These are phyloP conservation scores for Yamadazyma paraphyllophila DNA, from an alignment of 805 yeast genomes.

Conservation along the genomic window DNA sequence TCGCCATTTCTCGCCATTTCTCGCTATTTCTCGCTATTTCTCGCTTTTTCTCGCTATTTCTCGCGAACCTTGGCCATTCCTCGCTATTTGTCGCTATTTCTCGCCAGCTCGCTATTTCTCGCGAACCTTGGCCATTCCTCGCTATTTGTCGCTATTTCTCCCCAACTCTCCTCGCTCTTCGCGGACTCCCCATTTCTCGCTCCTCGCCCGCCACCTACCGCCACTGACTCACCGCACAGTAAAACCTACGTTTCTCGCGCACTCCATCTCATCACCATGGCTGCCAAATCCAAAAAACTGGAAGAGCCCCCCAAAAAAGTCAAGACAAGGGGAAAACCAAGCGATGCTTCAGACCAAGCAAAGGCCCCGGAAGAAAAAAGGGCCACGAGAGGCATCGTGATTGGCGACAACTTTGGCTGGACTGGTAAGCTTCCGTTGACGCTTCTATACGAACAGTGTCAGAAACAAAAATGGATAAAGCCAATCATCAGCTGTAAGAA, in stretches of 20 bases:
- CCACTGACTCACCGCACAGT: too few relatives aligned
- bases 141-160: too few relatives aligned
- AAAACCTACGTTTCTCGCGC: too few relatives aligned
- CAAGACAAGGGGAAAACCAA: background rate
- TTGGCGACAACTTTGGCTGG: slow-evolving; percentile 73
- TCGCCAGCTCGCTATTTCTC: too few relatives aligned
- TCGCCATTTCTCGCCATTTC: too few relatives aligned
- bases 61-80: too few relatives aligned
- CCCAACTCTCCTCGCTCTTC: too few relatives aligned
- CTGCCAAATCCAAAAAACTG: slow-evolving; percentile 9
- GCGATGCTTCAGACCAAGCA: background rate
- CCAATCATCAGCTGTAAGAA: slow-evolving; percentile 72
- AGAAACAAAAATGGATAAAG: slow-evolving; percentile 84
- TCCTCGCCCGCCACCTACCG: background rate
- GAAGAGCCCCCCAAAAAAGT: slow-evolving; percentile 2
- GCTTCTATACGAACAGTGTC: slow-evolving; percentile 81
- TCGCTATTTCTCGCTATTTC: too few relatives aligned
- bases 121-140: too few relatives aligned
- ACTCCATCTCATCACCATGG: slow-evolving; percentile 11
- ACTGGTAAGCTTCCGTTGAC: slow-evolving; percentile 93
- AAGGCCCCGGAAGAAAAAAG: slow-evolving; percentile 1
- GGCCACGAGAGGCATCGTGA: slow-evolving; percentile 31
- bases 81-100: too few relatives aligned
- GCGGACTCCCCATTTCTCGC: too few relatives aligned
- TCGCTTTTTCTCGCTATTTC: too few relatives aligned